These are phyloP conservation scores for Rhodotorula paludigena DNA, from an alignment of 768 basidiomycete species.

Conservation along the genomic window DNA sequence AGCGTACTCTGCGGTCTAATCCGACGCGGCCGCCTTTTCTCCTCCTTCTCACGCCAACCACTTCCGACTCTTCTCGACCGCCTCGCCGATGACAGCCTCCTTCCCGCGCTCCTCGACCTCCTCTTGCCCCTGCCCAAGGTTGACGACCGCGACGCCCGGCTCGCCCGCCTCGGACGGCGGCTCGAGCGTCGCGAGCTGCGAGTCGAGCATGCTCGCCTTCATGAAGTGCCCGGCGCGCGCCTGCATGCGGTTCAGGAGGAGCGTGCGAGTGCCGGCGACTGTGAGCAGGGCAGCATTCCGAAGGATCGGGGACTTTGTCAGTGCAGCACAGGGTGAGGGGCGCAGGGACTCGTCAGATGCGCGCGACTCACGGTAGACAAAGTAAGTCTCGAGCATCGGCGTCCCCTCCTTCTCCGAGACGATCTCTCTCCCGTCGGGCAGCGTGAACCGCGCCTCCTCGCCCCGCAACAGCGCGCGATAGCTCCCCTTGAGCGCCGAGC, in stretches of 20 bases:
- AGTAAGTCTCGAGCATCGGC: conserved; percentile 58
- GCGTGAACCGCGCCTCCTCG: conserved; percentile 40
- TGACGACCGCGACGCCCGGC: conserved; percentile 28
- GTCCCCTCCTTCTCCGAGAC: conserved; percentile 20
- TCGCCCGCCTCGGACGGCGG: conserved; percentile 52
- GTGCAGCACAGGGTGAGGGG: neutral
- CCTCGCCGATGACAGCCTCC: conserved; percentile 16
- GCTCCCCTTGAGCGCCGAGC: conserved; percentile 72
- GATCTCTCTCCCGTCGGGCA: conserved; percentile 26
- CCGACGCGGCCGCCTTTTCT: too few relatives aligned
- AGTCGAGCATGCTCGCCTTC: conserved; percentile 74
- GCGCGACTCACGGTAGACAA: conserved; percentile 62
- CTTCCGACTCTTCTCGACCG: conserved; percentile 1
- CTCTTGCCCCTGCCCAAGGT: conserved; percentile 19
- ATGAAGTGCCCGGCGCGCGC: conserved; percentile 70
- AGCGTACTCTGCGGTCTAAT: neutral
- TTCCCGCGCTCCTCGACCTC: conserved; percentile 25
- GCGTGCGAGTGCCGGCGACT: conserved; percentile 58
- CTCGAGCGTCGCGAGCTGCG: conserved; percentile 69
- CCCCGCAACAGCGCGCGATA: conserved; percentile 83
- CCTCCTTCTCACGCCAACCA: too few relatives aligned
- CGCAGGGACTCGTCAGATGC: too few relatives aligned
- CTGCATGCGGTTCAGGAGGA: conserved; percentile 62
- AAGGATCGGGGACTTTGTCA: too few relatives aligned
- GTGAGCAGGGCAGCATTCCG: neutral